These are phyloP conservation scores for Pseudogymnoascus sp. DNA, from an alignment of 2,329 filamentous ascomycete genomes.

Conservation along the genomic window DNA sequence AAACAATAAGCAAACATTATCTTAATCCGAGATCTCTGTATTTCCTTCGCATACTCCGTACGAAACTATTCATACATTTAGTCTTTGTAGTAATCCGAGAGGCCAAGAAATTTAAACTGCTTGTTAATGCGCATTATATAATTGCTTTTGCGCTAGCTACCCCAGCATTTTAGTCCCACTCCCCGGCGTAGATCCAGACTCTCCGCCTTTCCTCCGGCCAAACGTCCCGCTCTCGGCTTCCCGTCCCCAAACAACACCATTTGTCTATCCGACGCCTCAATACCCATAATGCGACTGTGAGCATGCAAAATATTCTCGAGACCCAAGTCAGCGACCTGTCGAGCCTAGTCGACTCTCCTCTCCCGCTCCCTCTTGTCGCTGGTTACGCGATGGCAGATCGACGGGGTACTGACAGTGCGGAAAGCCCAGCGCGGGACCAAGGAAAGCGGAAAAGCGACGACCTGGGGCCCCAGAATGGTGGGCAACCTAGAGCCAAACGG, in stretches of 20 bases:
- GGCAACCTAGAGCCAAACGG: slow-evolving; percentile 28
- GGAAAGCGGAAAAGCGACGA: slow-evolving; percentile 25
- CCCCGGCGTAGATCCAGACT: background rate
- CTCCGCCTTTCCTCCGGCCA: slow-evolving; percentile 2
- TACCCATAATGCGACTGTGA: slow-evolving; percentile 17
- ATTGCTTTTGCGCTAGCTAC: background rate
- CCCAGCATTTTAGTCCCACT: background rate
- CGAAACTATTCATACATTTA: background rate
- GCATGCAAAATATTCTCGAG: slow-evolving; percentile 27
- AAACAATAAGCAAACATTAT: background rate
- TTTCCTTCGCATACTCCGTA: background rate
- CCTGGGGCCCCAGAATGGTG: slow-evolving; percentile 12
- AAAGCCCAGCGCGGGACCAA: slow-evolving; percentile 22
- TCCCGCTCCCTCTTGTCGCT: slow-evolving; percentile 13
- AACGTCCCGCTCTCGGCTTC: background rate
- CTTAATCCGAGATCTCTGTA: background rate
- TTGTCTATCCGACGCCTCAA: slow-evolving; percentile 3
- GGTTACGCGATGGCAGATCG: slow-evolving; percentile 21
- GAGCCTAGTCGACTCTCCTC: slow-evolving; percentile 25
- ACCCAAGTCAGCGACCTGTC: slow-evolving; percentile 26
- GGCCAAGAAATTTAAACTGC: background rate
- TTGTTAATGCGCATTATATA: background rate
- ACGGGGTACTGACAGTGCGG: slow-evolving; percentile 21
- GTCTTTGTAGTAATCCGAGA: background rate
- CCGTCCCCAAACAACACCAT: background rate